phyloP scores from a whole-genome alignment of 2,329 filamentous ascomycete species.

The Teratosphaeria pseudoeucalypti region DNA sequence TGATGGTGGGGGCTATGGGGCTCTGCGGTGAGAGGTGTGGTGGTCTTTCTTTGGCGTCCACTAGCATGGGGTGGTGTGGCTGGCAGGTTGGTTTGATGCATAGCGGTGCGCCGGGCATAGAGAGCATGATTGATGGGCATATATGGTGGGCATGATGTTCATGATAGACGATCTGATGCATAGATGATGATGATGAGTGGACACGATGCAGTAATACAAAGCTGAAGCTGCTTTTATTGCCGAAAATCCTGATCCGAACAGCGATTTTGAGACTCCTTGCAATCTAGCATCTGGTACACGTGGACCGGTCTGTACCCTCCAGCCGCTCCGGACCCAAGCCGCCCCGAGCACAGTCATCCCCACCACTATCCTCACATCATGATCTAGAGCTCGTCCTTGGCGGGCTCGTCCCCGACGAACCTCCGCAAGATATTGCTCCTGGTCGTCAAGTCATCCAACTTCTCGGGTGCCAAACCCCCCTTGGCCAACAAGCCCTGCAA shows the following conservation, averaged over 20 bases:
- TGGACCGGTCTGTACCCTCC: too few relatives aligned
- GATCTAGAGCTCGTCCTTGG: slow-evolving; percentile 25
- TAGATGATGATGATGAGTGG: too few relatives aligned
- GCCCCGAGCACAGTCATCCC: background rate
- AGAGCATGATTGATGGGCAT: background rate
- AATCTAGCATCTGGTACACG: too few relatives aligned
- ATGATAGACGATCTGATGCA: background rate
- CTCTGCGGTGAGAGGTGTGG: background rate
- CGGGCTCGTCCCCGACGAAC: slow-evolving; percentile 44
- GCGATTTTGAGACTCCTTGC: too few relatives aligned
- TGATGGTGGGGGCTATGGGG: slow-evolving; percentile 14
- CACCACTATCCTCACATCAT: background rate
- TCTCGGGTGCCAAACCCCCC: slow-evolving; percentile 72
- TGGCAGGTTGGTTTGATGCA: background rate
- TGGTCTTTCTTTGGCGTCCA: background rate
- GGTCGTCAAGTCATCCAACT: slow-evolving; percentile 76
- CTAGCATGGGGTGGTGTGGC: background rate
- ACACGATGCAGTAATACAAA: too few relatives aligned
- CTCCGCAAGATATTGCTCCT: slow-evolving; percentile 80
- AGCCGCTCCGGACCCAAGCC: too few relatives aligned
- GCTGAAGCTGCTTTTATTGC: too few relatives aligned
- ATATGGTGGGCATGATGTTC: background rate
- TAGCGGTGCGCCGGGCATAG: background rate
- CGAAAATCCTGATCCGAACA: too few relatives aligned
- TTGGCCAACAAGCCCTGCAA: slow-evolving; percentile 73